Conservation (phyloP, 371 early-diverging fungal species). For the Syncephalis fuscata region DNA sequence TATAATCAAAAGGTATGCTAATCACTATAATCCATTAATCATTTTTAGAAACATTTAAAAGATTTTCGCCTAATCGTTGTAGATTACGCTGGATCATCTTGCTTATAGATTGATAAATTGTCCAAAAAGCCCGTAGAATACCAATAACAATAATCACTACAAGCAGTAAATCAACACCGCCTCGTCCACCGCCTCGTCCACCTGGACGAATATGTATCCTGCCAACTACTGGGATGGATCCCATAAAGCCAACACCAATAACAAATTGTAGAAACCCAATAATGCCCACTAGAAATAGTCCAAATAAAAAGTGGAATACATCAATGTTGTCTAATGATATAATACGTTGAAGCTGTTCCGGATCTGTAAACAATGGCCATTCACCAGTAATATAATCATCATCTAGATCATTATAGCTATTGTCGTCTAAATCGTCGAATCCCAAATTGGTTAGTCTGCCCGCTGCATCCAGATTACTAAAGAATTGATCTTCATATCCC, state of each 20-base stretch:
- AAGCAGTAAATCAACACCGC: constrained; percentile 8
- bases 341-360: neutral
- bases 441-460: too few relatives aligned
- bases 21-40: neutral
- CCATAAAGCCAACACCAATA: constrained; percentile 12
- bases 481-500: too few relatives aligned
- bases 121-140: constrained; percentile 3
- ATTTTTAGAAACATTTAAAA: constrained; percentile 3
- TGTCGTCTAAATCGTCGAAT: neutral
- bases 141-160: constrained; percentile 2
- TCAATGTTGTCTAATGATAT: constrained; percentile 16
- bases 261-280: constrained; percentile 18
- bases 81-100: constrained; percentile 1
- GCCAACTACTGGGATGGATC: constrained; percentile 3
- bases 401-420: neutral
- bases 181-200: constrained; percentile 13
- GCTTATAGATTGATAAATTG: constrained; percentile 4
- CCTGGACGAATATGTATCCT: constrained; percentile 3
- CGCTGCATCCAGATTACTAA: too few relatives aligned
- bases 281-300: constrained; percentile 16
- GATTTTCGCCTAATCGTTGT: constrained; percentile 2
- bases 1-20: too few relatives aligned
- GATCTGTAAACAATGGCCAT: neutral
- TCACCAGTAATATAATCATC: too few relatives aligned
- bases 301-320: constrained; percentile 15